Evolutionary conservation across 2,329 filamentous ascomycete species (phyloP).

Genomic region (Xylariales sp.): DNA sequence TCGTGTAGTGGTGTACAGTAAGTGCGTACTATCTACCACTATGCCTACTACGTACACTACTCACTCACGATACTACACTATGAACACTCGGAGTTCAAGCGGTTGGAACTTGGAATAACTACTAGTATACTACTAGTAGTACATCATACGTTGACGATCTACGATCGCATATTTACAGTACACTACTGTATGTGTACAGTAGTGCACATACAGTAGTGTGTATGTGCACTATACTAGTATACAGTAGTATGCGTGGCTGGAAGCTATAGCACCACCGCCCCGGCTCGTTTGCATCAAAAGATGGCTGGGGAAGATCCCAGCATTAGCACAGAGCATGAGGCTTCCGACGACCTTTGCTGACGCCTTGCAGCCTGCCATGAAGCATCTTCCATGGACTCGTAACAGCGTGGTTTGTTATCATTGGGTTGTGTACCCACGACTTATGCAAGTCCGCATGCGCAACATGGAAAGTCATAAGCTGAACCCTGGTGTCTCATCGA

Average conservation of each 20-base stretch:
- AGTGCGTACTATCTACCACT: too few relatives aligned
- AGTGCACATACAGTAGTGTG: too few relatives aligned
- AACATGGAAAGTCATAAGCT: slow-evolving; percentile 37
- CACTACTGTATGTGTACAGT: too few relatives aligned
- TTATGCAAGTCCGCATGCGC: slow-evolving; percentile 45
- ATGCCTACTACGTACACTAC: too few relatives aligned
- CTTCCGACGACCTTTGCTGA: slow-evolving; percentile 30
- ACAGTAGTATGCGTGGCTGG: slow-evolving; percentile 28
- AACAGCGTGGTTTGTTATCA: slow-evolving; percentile 46
- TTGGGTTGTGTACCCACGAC: slow-evolving; percentile 44
- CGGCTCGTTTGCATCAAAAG: slow-evolving; percentile 18
- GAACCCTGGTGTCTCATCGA: slow-evolving; percentile 37
- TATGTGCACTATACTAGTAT: not conserved
- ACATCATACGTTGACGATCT: not conserved
- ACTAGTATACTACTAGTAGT: too few relatives aligned
- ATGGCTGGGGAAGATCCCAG: slow-evolving; percentile 33
- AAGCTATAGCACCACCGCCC: slow-evolving; percentile 6
- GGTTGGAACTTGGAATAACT: not conserved
- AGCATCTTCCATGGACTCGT: slow-evolving; percentile 40
- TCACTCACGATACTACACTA: too few relatives aligned
- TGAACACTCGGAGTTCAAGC: not conserved
- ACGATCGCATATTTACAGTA: not conserved
- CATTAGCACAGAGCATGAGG: slow-evolving; percentile 15
- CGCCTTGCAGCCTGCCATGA: slow-evolving; percentile 28
- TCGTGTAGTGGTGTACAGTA: too few relatives aligned